phyloP scores from a whole-genome alignment of 192 early-diverging fungal genomes.

The Fimicolochytrium jonesii region DNA sequence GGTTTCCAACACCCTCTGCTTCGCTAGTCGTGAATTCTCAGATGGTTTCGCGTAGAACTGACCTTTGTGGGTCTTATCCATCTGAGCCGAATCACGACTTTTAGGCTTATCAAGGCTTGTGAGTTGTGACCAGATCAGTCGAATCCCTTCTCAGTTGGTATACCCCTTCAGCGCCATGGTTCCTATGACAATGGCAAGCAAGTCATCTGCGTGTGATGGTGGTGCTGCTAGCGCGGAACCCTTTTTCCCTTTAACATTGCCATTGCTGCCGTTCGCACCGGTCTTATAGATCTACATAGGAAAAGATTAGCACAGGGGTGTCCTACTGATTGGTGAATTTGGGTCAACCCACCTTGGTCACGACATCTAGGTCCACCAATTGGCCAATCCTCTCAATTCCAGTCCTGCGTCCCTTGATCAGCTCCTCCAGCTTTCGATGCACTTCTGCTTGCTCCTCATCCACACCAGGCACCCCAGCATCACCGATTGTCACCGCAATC shows the following conservation, averaged over 20 bases:
- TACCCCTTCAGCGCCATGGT: constrained; percentile 34
- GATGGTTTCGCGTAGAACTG: too few species aligned
- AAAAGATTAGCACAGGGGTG: neutral
- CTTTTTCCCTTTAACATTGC: neutral
- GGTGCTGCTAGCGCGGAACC: neutral
- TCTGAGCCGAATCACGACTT: too few species aligned
- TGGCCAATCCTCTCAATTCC: neutral
- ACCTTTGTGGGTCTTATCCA: too few species aligned
- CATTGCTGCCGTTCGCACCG: constrained; percentile 1
- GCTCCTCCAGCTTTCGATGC: neutral
- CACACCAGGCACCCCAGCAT: constrained; percentile 15
- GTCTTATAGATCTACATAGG: neutral
- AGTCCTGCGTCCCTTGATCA: neutral
- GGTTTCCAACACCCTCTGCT: too few species aligned
- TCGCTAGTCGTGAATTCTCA: too few species aligned
- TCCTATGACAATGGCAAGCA: constrained; percentile 20
- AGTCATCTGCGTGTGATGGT: constrained; percentile 3
- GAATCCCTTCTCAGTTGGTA: too few species aligned
- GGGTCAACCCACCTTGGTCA: neutral
- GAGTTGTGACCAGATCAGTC: too few species aligned
- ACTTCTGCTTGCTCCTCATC: constrained; percentile 13
- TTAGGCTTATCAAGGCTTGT: too few species aligned
- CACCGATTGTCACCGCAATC: neutral
- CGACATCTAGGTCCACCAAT: neutral
- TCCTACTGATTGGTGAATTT: neutral